Evolutionary conservation across 305 asterid genomes (phyloP), one percentile per base, ranked within the genome.

Genomic region (Fraxinus velutina): DNA sequence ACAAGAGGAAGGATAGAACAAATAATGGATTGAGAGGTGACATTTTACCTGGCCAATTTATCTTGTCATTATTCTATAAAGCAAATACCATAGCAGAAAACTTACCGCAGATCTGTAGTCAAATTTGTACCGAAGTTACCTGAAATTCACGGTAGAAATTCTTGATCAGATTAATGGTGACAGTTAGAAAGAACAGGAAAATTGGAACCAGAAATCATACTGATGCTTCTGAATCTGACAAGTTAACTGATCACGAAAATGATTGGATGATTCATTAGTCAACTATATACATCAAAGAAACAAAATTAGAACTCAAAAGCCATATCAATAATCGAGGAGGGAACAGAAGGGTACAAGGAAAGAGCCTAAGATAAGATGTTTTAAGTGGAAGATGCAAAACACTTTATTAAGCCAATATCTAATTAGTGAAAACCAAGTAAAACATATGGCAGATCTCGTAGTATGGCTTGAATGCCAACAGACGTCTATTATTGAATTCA

Each of bases 41-140:
- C 64, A 52, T n/a, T 52, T 52, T 52, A 19, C 24, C 64, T 19
- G 64, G 19, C 64, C 24, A 52, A 52, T 52, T 15, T 52, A 52
- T 52, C 64, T n/a, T 19, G 6, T 52, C 64, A 15, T 52, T 52
- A 39, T 52, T 52, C 64, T 52, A 6, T 21, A 60, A 17, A n/a
- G 73, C 19, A 79, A 60, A 30, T 6, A 1, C n/a, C 8, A 2
- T 73, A 34, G 5, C 27, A 64, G 36, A 8, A 34, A 79, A 90
- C 94, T 83, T 88, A 94, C 97, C 57, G 88, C 91, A 9, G 86
- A 80, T 87, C 98, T 88, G 79, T 90, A 84, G n/a, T 87, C 90
- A 1, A 64, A 79, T 22, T 36, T 78, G 85, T 79, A 76, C 37
- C 37, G 83, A 66, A 77, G 82, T 80, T 15, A 78, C 91, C 93